Conservation (phyloP, 441 rosid genomes). For the Gossypium davidsonii region DNA sequence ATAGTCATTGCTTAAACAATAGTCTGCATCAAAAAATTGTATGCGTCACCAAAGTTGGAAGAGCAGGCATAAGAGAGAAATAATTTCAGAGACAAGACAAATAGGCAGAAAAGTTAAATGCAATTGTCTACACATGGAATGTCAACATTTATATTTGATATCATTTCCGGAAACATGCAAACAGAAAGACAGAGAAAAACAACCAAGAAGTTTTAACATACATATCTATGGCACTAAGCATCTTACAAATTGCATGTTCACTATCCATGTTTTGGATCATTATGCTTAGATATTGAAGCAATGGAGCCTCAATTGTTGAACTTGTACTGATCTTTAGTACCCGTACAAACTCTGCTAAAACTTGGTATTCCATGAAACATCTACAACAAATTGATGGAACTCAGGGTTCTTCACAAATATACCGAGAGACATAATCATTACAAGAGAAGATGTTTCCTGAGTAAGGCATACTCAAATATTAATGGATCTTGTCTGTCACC, state of each 20-base stretch:
- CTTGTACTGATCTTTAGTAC: conserved; percentile 39
- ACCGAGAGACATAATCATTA: neutral
- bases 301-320: conserved; percentile 51
- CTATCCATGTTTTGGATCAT: conserved; percentile 66
- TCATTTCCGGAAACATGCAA: neutral
- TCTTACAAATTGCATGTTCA: conserved; percentile 65
- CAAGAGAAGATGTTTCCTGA: conserved; percentile 6
- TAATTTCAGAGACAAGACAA: neutral
- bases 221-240: conserved; percentile 18
- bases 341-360: conserved; percentile 61
- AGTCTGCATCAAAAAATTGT: conserved; percentile 35
- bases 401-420: conserved; percentile 1
- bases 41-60: conserved; percentile 12
- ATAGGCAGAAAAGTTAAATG: neutral
- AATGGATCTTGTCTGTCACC: conserved; percentile 60
- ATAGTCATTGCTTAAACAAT: conserved; percentile 67
- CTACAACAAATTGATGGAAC: conserved; percentile 23
- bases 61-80: neutral
- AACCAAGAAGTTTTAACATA: conserved; percentile 13
- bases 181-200: conserved; percentile 12
- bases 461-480: conserved; percentile 50
- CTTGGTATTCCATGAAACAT: conserved; percentile 71
- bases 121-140: neutral
- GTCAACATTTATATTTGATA: neutral
- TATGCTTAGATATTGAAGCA: conserved; percentile 68